Base-by-base conservation (phyloP, 140 eudicot genomes). In the Senecio squalidus region DNA sequence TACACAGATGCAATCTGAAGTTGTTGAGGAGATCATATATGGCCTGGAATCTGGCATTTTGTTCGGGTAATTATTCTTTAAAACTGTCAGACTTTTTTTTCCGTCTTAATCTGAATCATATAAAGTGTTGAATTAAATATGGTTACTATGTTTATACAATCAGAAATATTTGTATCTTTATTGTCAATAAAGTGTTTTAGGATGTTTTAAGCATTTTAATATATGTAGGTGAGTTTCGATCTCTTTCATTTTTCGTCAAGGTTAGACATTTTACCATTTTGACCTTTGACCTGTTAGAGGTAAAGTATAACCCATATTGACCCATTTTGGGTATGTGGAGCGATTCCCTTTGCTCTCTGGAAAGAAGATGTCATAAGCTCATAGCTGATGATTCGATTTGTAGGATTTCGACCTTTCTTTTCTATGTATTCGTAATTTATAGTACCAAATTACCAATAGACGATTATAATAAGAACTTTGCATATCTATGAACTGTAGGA, bases 11-110 rank as follows among this genome's bases (percentile, higher is more conserved):
- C 99, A 88, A 67, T 92, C 86, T 58, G 95, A 88, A 78, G 99
- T 92, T 67, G 89, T 92, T 33, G 99, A 92, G 36, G 99, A 92
- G 74, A 84, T 92, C 66, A 92, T 92, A 20, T 88, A 82, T 55
- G 96, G 99, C 71, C 62, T 92, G 85, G 96, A 92, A 71, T 87
- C 99, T 34, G 99, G 99, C 76, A 82, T 92, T 74, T 74, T 92
- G 66, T 92, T 92, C 43, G 99, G 99, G 99, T 92, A 84, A 25
- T 41, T 59, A 24, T 30, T 25, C 60, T 10, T 62, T 25, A 68
- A 10, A 43, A 33, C 20, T 52, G n/a, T n/a, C 15, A n/a, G 31
- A 36, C 24, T 11, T 47, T 44, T 15, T 44, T 44, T 1, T 16
- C 50, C 22, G 16, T 14, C 16, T 44, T 16, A 15, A 17, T 44